Evolutionary conservation across 352 stramenopile species (phyloP).

Genomic region (Phytophthora ohioensis): DNA sequence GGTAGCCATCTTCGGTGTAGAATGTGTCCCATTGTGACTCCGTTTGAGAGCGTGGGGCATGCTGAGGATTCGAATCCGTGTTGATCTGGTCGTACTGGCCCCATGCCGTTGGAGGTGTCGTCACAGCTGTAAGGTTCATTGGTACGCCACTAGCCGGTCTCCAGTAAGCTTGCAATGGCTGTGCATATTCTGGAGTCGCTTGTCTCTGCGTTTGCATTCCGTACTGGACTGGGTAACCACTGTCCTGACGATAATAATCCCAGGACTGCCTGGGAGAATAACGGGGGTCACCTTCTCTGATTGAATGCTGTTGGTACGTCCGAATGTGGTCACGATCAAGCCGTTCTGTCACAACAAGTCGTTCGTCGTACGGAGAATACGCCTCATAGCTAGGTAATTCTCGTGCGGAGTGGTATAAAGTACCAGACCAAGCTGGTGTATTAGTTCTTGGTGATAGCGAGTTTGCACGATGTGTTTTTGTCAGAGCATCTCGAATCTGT

Average conservation of each 20-base stretch:
- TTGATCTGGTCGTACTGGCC: slow-evolving; percentile 14
- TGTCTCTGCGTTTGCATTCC: slow-evolving; percentile 16
- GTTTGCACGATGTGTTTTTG: slow-evolving; percentile 43
- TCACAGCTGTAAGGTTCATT: slow-evolving; percentile 6
- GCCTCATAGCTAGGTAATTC: slow-evolving; percentile 35
- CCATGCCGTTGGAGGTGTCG: slow-evolving; percentile 11
- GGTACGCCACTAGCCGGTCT: neutral
- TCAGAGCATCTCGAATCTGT: slow-evolving; percentile 61
- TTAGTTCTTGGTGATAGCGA: slow-evolving; percentile 26
- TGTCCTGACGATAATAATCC: slow-evolving; percentile 25
- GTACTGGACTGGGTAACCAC: slow-evolving; percentile 21
- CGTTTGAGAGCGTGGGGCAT: slow-evolving; percentile 1
- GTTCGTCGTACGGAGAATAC: slow-evolving; percentile 33
- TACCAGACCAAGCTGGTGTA: neutral
- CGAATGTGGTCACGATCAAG: slow-evolving; percentile 40
- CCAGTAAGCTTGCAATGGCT: slow-evolving; percentile 23
- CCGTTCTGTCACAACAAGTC: slow-evolving; percentile 45
- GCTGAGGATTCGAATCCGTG: slow-evolving; percentile 12
- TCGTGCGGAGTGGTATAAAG: slow-evolving; percentile 48
- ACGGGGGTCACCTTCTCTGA: slow-evolving; percentile 16
- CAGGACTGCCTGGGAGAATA: slow-evolving; percentile 17
- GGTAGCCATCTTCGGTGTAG: slow-evolving; percentile 78
- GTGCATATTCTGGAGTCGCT: slow-evolving; percentile 17
- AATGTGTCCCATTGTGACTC: slow-evolving; percentile 68
- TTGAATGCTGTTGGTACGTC: slow-evolving; percentile 22